These are phyloP conservation scores for Schwanniomyces etchellsii DNA, from an alignment of 1,139 yeast species.

Conservation along the genomic window DNA sequence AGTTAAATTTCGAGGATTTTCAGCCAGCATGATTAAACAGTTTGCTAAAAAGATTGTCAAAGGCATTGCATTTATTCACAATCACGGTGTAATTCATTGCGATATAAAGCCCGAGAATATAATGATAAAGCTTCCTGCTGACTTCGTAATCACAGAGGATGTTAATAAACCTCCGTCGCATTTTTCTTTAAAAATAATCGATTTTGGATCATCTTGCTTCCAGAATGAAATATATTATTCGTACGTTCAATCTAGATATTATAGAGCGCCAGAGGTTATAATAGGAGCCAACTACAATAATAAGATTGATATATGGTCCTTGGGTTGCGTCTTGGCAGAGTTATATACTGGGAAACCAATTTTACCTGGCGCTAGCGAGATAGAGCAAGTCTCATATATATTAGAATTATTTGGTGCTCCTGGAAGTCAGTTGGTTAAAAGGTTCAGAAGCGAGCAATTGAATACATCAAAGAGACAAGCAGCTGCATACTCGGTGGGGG, in stretches of 20 bases:
- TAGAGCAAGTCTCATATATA: conserved; percentile 56
- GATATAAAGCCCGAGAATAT: conserved; percentile 72
- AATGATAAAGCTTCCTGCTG: conserved; percentile 42
- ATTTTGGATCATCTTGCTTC: conserved; percentile 59
- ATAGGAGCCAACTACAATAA: conserved; percentile 70
- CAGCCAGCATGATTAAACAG: conserved; percentile 40
- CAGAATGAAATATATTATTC: conserved; percentile 44
- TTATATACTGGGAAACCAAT: conserved; percentile 61
- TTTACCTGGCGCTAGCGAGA: conserved; percentile 66
- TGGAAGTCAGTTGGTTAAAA: conserved; percentile 19
- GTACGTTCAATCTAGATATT: conserved; percentile 60
- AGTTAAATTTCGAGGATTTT: conserved; percentile 54
- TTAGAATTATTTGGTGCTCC: conserved; percentile 66
- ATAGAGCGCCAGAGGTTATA: conserved; percentile 75
- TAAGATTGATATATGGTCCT: conserved; percentile 77
- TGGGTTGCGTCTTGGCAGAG: conserved; percentile 67
- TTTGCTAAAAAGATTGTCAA: conserved; percentile 52
- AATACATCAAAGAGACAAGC: conserved; percentile 8
- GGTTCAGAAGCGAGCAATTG: conserved; percentile 15
- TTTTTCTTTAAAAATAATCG: conserved; percentile 50
- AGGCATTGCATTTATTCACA: conserved; percentile 59
- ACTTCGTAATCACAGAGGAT: background rate
- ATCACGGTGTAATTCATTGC: conserved; percentile 62
- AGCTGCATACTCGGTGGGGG: conserved; percentile 9
- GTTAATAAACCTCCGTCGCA: conserved; percentile 9